phyloP scores from a whole-genome alignment of 2,329 filamentous ascomycete genomes.

The Chalaropsis ovoidea region DNA sequence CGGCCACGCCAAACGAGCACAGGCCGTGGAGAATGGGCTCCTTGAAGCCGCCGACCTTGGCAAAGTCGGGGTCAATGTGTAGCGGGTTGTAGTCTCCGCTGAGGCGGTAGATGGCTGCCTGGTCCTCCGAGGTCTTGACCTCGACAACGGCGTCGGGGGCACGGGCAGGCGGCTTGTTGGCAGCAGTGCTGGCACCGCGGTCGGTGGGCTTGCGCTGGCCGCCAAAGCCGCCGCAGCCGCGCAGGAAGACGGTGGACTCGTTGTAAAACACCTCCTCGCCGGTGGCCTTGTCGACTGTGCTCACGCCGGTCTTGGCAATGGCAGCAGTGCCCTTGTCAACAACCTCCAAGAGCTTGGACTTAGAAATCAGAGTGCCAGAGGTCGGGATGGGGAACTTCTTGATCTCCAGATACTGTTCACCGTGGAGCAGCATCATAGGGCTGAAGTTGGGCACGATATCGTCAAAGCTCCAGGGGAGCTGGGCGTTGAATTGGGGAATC shows the following conservation, averaged over 20 bases:
- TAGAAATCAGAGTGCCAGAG: conserved; percentile 61
- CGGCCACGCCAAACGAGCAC: conserved; percentile 84
- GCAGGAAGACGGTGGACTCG: conserved; percentile 84
- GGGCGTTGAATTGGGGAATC: conserved; percentile 81
- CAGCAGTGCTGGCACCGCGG: conserved; percentile 67
- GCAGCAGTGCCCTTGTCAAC: conserved; percentile 91
- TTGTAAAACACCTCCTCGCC: conserved; percentile 95
- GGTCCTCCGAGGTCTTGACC: conserved; percentile 76
- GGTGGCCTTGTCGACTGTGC: conserved; percentile 72
- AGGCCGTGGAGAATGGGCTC: conserved; percentile 92
- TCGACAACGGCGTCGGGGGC: conserved; percentile 73
- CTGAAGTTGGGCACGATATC: conserved; percentile 91
- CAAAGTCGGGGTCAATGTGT: conserved; percentile 89
- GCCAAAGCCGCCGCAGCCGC: conserved; percentile 82
- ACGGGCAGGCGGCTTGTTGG: conserved; percentile 68
- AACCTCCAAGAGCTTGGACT: conserved; percentile 78
- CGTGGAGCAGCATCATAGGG: conserved; percentile 97
- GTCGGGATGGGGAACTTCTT: conserved; percentile 87
- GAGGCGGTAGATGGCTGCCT: conserved; percentile 85
- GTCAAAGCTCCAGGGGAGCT: conserved; percentile 66
- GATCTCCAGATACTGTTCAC: conserved; percentile 96
- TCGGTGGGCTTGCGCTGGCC: conserved; percentile 67
- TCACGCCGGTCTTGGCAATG: conserved; percentile 67
- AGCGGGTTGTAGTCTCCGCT: conserved; percentile 94
- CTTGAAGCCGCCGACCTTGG: conserved; percentile 91